Evolutionary conservation across 208 protist species (phyloP), one percentile per base, ranked within the genome.

Genomic region (Crithidia bombi): DNA sequence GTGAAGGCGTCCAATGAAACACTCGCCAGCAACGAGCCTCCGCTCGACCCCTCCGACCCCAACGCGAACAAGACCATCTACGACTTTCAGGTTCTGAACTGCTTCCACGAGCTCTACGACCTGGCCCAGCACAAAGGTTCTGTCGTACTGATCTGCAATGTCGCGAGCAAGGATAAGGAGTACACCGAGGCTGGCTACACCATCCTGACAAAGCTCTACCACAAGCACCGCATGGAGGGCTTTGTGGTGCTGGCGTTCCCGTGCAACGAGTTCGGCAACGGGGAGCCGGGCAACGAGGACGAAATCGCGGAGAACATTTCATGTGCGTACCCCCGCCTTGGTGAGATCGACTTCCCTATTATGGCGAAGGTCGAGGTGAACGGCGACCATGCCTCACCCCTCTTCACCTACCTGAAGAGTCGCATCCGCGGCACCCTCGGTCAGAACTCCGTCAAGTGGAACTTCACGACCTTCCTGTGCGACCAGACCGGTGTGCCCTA

Each of bases 391-490:
- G 78, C 78, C 7, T 66, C 74, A 23, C 90, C 91, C 33, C 69
- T 96, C 28, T 96, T 83, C 78, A 69, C 69, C 44, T 96, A 80
- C 68, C 51, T 97, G 14, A 95, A 97, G 79, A 78, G 56, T 10
- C 63, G 76, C 41, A 66, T 82, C 25, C 50, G 75, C 25, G 92
- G 92, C 28, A 78, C 78, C 12, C 62, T 89, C 0, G 84, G 86
- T 9, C 74, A 79, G 47, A 78, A 65, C 26, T 78, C 81, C 25
- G 84, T 98, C 28, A 96, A 91, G 69, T 97, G 95, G 95, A 98
- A 97, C 74, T 98, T 97, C 79, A 95, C 92, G 19, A 93, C 79
- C 49, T 98, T 98, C 62, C 66, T 97, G 23, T 75, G 89, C 55
- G 81, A 95, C 46, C 56, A 70, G 58, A 58, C 81, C 30, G 90